A percentile compares a stretch with the other conserved stretches of the same genome.
Evolutionary conservation across 2,329 filamentous ascomycete species (phyloP).

Genomic region (Fusarium abutilonis): DNA sequence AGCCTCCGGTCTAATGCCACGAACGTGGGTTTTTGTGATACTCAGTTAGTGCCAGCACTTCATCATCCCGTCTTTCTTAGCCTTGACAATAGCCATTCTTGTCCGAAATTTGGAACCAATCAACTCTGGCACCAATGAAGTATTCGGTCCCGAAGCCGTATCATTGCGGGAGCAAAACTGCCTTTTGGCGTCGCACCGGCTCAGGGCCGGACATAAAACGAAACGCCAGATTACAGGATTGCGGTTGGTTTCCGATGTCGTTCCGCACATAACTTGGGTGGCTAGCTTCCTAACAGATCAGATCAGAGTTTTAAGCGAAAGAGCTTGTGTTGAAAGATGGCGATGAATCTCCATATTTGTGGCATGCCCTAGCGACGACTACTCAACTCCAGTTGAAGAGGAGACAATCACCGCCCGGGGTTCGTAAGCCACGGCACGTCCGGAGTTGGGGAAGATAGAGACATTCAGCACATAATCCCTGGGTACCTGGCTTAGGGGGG

Average conservation of each 20-base stretch:
- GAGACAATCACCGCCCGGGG: constrained; percentile 13
- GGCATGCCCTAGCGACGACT: constrained; percentile 12
- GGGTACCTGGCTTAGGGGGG: not conserved
- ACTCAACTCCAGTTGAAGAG: constrained; percentile 17
- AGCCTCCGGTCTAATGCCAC: constrained; percentile 17
- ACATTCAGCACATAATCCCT: constrained; percentile 9
- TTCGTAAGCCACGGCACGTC: constrained; percentile 27
- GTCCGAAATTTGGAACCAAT: constrained; percentile 17
- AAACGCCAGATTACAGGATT: constrained; percentile 10
- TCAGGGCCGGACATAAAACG: constrained; percentile 27
- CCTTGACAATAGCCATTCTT: constrained; percentile 9
- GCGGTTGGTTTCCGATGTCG: constrained; percentile 3
- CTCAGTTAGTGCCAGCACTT: constrained; percentile 22
- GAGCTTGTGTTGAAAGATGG: constrained; percentile 21
- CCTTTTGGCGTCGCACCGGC: constrained; percentile 29
- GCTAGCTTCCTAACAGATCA: constrained; percentile 2
- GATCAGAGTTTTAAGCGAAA: constrained; percentile 19
- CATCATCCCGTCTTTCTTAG: constrained; percentile 8
- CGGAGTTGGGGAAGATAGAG: constrained; percentile 10
- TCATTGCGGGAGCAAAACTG: constrained; percentile 20
- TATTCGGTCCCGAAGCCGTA: constrained; percentile 7
- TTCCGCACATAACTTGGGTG: not conserved
- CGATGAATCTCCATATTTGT: constrained; percentile 10
- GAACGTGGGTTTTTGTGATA: constrained; percentile 23
- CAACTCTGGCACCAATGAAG: constrained; percentile 5